A percentile compares a stretch with the other conserved stretches of the same genome.
Evolutionary conservation across 192 early-diverging fungal genomes (phyloP).

Genomic region (Pilaira anomala): DNA sequence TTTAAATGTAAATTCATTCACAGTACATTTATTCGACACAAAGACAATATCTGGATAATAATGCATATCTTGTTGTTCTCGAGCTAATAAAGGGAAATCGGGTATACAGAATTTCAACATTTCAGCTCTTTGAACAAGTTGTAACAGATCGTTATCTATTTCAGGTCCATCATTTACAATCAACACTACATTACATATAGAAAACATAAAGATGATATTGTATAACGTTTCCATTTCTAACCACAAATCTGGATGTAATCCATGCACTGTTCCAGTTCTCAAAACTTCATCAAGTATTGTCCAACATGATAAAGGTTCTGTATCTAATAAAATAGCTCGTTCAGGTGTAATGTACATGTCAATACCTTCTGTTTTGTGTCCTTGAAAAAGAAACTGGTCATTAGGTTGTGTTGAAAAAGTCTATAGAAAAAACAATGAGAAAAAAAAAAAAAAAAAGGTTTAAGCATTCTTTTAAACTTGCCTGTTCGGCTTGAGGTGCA

Average conservation of each 20-base stretch:
- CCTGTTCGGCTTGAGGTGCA: slow-evolving; percentile 30
- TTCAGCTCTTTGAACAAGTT: slow-evolving; percentile 28
- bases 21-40: slow-evolving; percentile 35
- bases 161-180: slow-evolving; percentile 48
- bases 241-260: slow-evolving; percentile 41
- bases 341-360: slow-evolving; percentile 67
- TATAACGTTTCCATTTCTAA: slow-evolving; percentile 45
- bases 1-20: slow-evolving; percentile 25
- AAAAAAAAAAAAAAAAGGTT: neutral
- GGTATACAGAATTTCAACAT: slow-evolving; percentile 36
- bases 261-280: slow-evolving; percentile 36
- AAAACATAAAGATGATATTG: slow-evolving; percentile 54
- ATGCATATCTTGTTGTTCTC: slow-evolving; percentile 20
- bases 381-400: slow-evolving; percentile 32
- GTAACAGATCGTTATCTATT: slow-evolving; percentile 27
- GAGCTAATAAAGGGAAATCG: slow-evolving; percentile 25
- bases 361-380: slow-evolving; percentile 53
- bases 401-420: slow-evolving; percentile 38
- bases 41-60: slow-evolving; percentile 40
- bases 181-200: slow-evolving; percentile 64
- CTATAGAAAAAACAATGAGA: neutral
- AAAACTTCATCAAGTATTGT: slow-evolving; percentile 44
- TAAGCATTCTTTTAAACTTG: neutral
- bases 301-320: slow-evolving; percentile 46
- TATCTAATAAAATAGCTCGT: slow-evolving; percentile 59